Percentiles rank a stretch among this genome's conserved stretches.
phyloP scores from a whole-genome alignment of 495 filamentous ascomycete species.

The Articulospora tetracladia region DNA sequence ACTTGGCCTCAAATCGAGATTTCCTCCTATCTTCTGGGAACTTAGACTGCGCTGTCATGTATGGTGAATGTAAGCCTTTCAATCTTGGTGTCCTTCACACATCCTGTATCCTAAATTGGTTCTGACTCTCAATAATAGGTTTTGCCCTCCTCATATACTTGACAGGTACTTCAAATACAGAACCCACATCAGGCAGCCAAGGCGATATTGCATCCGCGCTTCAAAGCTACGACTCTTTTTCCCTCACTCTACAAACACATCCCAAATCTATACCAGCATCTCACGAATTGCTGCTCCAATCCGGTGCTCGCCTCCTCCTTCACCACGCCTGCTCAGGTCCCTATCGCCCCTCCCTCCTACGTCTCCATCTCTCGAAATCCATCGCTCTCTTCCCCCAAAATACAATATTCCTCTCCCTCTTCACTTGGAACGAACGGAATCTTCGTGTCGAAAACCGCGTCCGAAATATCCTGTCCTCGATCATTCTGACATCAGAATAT shows the following conservation, averaged over 20 bases:
- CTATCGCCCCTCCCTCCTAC: slow-evolving; percentile 62
- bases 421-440: slow-evolving; percentile 64
- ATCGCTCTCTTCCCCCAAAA: slow-evolving; percentile 68
- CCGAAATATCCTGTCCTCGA: slow-evolving; percentile 50
- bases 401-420: slow-evolving; percentile 69
- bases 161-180: slow-evolving; percentile 29
- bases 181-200: slow-evolving; percentile 33
- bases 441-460: slow-evolving; percentile 71
- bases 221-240: slow-evolving; percentile 31
- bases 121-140: neutral
- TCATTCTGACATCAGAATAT: slow-evolving; percentile 35
- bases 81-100: neutral
- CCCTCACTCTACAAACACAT: slow-evolving; percentile 26
- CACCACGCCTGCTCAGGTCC: slow-evolving; percentile 57
- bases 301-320: slow-evolving; percentile 62
- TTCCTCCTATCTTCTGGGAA: slow-evolving; percentile 47
- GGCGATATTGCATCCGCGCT: slow-evolving; percentile 50
- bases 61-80: slow-evolving; percentile 43
- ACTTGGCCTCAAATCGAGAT: slow-evolving; percentile 53
- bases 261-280: neutral
- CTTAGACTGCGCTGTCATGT: slow-evolving; percentile 41
- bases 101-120: neutral
- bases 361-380: slow-evolving; percentile 53
- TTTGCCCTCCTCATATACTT: slow-evolving; percentile 64
- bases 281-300: slow-evolving; percentile 62